Percentiles rank a stretch among this genome's conserved stretches.
Evolutionary conservation across 2,329 filamentous ascomycete genomes (phyloP).

Genomic region (Aspergillus sp.): DNA sequence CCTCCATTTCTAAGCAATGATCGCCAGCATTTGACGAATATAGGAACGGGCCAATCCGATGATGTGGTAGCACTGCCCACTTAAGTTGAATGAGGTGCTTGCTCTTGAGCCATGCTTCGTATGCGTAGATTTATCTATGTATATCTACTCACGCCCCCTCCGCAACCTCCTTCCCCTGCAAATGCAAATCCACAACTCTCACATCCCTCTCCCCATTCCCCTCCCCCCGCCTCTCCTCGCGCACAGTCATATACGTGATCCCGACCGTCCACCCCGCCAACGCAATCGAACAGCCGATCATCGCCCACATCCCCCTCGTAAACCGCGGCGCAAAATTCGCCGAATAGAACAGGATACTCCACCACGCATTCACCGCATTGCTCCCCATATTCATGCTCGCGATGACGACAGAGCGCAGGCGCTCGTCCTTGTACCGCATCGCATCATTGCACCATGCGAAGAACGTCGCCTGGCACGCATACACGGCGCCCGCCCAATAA

Average conservation of each 20-base stretch:
- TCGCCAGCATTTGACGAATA: neutral
- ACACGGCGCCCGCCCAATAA: constrained; percentile 71
- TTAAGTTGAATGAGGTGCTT: too few species aligned
- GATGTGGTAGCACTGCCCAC: too few species aligned
- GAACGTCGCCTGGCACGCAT: constrained; percentile 74
- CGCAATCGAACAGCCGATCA: constrained; percentile 23
- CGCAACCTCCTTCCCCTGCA: constrained; percentile 2
- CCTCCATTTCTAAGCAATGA: neutral
- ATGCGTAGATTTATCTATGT: too few species aligned
- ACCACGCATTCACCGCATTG: constrained; percentile 73
- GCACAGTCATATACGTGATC: constrained; percentile 1
- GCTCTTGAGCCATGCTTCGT: too few species aligned
- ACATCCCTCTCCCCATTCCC: neutral
- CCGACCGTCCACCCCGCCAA: neutral
- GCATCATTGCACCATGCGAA: constrained; percentile 78
- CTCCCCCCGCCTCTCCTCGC: constrained; percentile 1
- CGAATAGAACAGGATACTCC: constrained; percentile 72
- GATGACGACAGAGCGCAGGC: constrained; percentile 68
- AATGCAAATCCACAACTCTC: neutral
- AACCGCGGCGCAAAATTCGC: constrained; percentile 70
- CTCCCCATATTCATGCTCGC: constrained; percentile 73
- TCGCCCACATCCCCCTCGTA: constrained; percentile 51
- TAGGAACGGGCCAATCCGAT: neutral
- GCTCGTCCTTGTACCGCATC: constrained; percentile 65
- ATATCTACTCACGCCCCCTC: too few species aligned